These are phyloP conservation scores for Colletotrichum lupini DNA, from an alignment of 2,329 filamentous ascomycete species.

Conservation along the genomic window DNA sequence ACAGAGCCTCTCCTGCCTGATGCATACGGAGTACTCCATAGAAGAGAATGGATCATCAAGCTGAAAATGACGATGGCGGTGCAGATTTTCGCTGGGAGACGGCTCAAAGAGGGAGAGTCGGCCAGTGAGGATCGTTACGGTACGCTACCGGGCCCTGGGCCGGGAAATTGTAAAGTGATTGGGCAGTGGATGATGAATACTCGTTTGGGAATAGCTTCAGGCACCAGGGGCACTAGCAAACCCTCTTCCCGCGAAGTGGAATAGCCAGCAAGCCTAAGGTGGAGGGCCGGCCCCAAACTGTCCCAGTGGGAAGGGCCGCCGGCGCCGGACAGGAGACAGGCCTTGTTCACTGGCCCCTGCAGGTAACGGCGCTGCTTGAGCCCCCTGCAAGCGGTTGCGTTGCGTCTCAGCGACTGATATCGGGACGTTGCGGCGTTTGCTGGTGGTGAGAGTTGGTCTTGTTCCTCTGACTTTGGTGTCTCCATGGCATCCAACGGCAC, in stretches of 20 bases:
- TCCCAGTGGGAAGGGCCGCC: conserved; percentile 20
- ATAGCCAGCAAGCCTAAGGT: not conserved
- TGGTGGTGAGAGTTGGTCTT: not conserved
- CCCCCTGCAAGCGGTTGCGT: conserved; percentile 10
- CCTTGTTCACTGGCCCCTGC: not conserved
- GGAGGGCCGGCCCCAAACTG: not conserved
- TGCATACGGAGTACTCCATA: not conserved
- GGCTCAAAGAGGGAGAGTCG: conserved; percentile 4
- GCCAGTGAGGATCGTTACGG: conserved; percentile 17
- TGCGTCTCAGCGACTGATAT: conserved; percentile 13
- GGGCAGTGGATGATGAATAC: conserved; percentile 23
- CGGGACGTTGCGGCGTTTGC: not conserved
- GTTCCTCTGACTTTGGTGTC: not conserved
- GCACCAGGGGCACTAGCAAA: conserved; percentile 26
- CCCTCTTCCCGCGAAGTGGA: conserved; percentile 18
- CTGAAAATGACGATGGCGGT: conserved; percentile 6
- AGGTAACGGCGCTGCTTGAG: not conserved
- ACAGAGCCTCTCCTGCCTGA: not conserved
- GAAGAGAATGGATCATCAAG: not conserved
- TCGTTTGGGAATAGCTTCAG: conserved; percentile 27
- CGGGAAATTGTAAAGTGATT: conserved; percentile 34
- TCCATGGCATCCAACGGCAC: not conserved
- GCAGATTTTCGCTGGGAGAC: conserved; percentile 19
- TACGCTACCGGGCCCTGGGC: conserved; percentile 10
- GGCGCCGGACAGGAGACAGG: not conserved